Evolutionary conservation across 2,329 filamentous ascomycete species (phyloP).

Genomic region (Leptographium lundbergii): DNA sequence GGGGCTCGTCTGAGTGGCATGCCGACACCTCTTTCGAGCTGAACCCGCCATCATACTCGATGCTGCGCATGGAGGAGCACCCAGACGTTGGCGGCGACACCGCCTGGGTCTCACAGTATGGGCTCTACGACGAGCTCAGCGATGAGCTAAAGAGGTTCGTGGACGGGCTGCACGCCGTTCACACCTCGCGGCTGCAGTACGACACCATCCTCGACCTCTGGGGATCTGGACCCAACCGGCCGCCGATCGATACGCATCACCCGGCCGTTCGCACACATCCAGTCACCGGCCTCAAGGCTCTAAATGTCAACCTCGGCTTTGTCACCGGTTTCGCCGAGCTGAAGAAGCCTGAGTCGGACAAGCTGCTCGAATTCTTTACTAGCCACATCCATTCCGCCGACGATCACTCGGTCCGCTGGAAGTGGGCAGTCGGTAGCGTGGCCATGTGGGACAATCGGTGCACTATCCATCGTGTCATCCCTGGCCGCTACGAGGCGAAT

Average conservation of each 20-base stretch:
- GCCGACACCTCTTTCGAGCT: constrained; percentile 38
- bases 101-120: constrained; percentile 33
- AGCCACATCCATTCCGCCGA: constrained; percentile 35
- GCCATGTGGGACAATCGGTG: constrained; percentile 39
- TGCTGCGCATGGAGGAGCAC: constrained; percentile 38
- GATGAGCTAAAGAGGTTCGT: constrained; percentile 27
- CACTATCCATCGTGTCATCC: constrained; percentile 28
- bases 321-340: constrained; percentile 35
- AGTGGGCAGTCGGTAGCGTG: constrained; percentile 34
- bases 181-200: constrained; percentile 32
- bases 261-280: constrained; percentile 36
- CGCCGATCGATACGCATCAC: constrained; percentile 30
- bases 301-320: constrained; percentile 33
- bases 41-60: constrained; percentile 36
- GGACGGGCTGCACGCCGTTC: constrained; percentile 30
- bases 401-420: constrained; percentile 36
- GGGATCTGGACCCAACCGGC: constrained; percentile 26
- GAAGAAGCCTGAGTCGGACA: constrained; percentile 34
- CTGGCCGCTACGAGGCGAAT: constrained; percentile 24
- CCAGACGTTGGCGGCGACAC: constrained; percentile 34
- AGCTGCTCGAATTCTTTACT: constrained; percentile 30
- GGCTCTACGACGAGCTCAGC: constrained; percentile 31
- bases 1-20: constrained; percentile 32
- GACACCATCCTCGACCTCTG: constrained; percentile 33
- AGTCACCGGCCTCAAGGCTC: constrained; percentile 30